phyloP scores from a whole-genome alignment of 441 rosid species.

The Geranium incanum region DNA sequence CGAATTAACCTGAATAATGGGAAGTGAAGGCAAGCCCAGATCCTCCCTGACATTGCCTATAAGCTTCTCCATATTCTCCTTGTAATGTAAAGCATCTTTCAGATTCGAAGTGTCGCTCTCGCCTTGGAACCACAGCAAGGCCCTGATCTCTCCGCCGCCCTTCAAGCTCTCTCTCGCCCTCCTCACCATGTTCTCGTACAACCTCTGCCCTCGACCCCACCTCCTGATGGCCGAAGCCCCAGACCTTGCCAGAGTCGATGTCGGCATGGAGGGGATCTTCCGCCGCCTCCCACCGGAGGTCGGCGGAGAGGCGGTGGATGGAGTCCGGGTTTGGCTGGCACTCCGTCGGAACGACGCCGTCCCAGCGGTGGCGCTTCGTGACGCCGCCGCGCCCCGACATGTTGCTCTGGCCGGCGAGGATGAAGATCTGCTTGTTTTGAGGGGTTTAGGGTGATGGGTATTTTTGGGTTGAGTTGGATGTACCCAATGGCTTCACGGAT shows the following conservation, averaged over 20 bases:
- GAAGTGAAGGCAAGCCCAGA: slow-evolving; percentile 61
- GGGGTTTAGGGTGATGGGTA: slow-evolving; percentile 7
- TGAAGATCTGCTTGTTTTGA: slow-evolving; percentile 46
- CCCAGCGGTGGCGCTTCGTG: slow-evolving; percentile 45
- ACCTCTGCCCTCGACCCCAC: slow-evolving; percentile 63
- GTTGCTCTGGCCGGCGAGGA: slow-evolving; percentile 91
- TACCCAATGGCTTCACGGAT: neutral
- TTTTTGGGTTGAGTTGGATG: slow-evolving; percentile 5
- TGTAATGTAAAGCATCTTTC: slow-evolving; percentile 53
- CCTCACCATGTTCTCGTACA: slow-evolving; percentile 68
- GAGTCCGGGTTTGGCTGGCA: slow-evolving; percentile 37
- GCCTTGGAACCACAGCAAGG: slow-evolving; percentile 87
- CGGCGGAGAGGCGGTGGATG: slow-evolving; percentile 48
- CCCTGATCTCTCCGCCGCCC: slow-evolving; percentile 54
- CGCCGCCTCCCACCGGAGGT: slow-evolving; percentile 55
- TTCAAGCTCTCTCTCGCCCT: slow-evolving; percentile 56
- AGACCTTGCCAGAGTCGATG: slow-evolving; percentile 49
- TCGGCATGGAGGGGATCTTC: slow-evolving; percentile 68
- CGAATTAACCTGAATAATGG: slow-evolving; percentile 55
- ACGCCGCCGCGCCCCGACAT: slow-evolving; percentile 91
- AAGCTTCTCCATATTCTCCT: slow-evolving; percentile 48
- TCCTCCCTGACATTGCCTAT: slow-evolving; percentile 54
- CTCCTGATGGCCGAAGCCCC: slow-evolving; percentile 71
- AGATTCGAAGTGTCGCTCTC: slow-evolving; percentile 58
- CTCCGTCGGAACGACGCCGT: slow-evolving; percentile 49